phyloP scores from a whole-genome alignment of 2,329 filamentous ascomycete species.

The Helminthosporium solani region DNA sequence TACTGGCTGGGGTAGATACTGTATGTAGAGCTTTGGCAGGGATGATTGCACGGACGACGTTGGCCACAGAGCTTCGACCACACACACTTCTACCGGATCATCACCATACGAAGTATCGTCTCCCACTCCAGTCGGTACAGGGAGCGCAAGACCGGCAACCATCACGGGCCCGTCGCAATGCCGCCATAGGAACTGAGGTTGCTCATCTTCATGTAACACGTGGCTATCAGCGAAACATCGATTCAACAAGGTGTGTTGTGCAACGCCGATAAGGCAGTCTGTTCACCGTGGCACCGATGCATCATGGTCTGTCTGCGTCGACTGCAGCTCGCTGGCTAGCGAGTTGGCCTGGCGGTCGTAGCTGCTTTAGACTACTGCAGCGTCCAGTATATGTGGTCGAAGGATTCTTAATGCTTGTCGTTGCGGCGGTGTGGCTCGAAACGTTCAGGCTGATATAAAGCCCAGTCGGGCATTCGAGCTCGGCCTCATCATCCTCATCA shows the following conservation, averaged over 20 bases:
- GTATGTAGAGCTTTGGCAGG: constrained; percentile 13
- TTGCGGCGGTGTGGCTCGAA: constrained; percentile 22
- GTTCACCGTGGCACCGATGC: constrained; percentile 18
- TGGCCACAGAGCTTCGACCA: constrained; percentile 15
- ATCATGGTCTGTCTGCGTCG: constrained; percentile 18
- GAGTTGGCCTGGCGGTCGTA: constrained; percentile 10
- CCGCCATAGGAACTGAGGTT: constrained; percentile 2
- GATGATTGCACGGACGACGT: constrained; percentile 14
- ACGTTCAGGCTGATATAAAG: constrained; percentile 39
- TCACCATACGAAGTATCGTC: not conserved
- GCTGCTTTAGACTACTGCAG: constrained; percentile 4
- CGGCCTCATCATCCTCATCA: not conserved
- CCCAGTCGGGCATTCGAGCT: constrained; percentile 7
- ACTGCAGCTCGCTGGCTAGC: constrained; percentile 27
- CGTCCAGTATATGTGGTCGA: not conserved
- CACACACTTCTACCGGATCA: constrained; percentile 33
- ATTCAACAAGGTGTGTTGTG: constrained; percentile 19
- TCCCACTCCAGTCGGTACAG: constrained; percentile 12
- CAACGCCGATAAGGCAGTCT: constrained; percentile 43
- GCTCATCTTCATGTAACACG: constrained; percentile 14
- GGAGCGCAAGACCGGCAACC: constrained; percentile 7
- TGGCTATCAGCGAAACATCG: constrained; percentile 29
- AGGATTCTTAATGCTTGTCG: not conserved
- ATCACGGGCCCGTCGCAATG: not conserved
- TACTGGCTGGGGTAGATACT: constrained; percentile 22